Percentiles rank a stretch among this genome's conserved stretches.
Conservation (phyloP, 2,329 filamentous ascomycete species). For the Rhexocercosporidium sp. region DNA sequence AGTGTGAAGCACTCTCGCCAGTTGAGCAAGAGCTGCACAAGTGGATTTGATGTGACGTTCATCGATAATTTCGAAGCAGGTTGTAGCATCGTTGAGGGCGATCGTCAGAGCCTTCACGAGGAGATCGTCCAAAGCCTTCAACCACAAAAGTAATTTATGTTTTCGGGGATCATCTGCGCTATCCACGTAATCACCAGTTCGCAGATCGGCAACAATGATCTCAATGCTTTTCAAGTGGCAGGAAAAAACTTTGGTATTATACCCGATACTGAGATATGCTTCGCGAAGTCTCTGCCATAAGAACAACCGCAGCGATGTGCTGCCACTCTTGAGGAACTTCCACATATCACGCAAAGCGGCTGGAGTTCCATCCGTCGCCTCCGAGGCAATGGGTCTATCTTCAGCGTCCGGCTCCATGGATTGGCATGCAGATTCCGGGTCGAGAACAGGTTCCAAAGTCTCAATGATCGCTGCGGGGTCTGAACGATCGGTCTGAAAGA, state of each 20-base stretch:
- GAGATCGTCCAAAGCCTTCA: conserved; percentile 81
- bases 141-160: conserved; percentile 72
- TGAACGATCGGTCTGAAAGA: conserved; percentile 83
- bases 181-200: conserved; percentile 60
- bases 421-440: conserved; percentile 63
- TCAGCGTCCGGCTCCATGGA: conserved; percentile 33
- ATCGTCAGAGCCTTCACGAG: conserved; percentile 73
- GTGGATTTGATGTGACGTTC: conserved; percentile 77
- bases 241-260: conserved; percentile 85
- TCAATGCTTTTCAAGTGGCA: conserved; percentile 87
- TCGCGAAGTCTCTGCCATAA: conserved; percentile 91
- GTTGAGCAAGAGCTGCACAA: conserved; percentile 70
- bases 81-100: conserved; percentile 65
- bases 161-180: conserved; percentile 68
- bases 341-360: conserved; percentile 73
- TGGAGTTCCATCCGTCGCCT: conserved; percentile 36
- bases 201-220: conserved; percentile 75
- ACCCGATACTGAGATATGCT: conserved; percentile 84
- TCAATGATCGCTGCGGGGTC: conserved; percentile 88
- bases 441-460: conserved; percentile 88
- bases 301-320: conserved; percentile 81
- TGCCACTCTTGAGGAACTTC: conserved; percentile 82
- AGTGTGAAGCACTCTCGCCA: conserved; percentile 78
- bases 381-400: conserved; percentile 15
- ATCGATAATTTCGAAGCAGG: conserved; percentile 84